A percentile compares a stretch with the other conserved stretches of the same genome.
These are phyloP conservation scores for Bacidia rubella DNA, from an alignment of 495 filamentous ascomycete genomes.

Conservation along the genomic window DNA sequence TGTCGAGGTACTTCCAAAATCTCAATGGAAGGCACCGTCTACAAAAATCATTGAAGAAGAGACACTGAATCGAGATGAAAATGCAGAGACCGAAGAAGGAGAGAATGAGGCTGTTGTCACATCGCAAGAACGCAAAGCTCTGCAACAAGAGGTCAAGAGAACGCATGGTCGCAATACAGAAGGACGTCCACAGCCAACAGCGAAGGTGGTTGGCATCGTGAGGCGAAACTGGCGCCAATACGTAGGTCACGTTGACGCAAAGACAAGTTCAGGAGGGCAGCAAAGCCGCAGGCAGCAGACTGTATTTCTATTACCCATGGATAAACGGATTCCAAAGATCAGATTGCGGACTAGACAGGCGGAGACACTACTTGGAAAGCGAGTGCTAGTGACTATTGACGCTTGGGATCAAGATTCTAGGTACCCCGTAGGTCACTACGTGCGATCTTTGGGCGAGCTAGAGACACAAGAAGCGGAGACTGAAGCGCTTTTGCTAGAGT, in stretches of 20 bases:
- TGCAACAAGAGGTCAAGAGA: slow-evolving; percentile 83
- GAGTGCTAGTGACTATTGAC: slow-evolving; percentile 91
- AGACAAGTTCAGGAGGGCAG: slow-evolving; percentile 56
- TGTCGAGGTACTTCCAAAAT: slow-evolving; percentile 78
- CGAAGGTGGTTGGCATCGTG: slow-evolving; percentile 79
- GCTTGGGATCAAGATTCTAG: slow-evolving; percentile 86
- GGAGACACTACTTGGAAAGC: slow-evolving; percentile 71
- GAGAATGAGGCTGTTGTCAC: slow-evolving; percentile 62
- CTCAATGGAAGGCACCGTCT: slow-evolving; percentile 92
- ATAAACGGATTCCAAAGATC: slow-evolving; percentile 93
- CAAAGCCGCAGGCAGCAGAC: slow-evolving; percentile 75
- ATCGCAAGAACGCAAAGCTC: slow-evolving; percentile 67
- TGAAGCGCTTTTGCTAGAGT: slow-evolving; percentile 85
- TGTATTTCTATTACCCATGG: slow-evolving; percentile 93
- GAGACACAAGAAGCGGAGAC: slow-evolving; percentile 95
- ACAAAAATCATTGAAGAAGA: slow-evolving; percentile 95
- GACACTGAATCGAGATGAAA: slow-evolving; percentile 81
- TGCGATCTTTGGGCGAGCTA: slow-evolving; percentile 80
- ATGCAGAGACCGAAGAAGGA: slow-evolving; percentile 65
- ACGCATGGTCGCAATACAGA: slow-evolving; percentile 67
- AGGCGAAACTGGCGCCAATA: slow-evolving; percentile 98
- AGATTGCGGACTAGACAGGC: slow-evolving; percentile 83
- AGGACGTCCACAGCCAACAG: slow-evolving; percentile 77
- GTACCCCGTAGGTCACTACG: slow-evolving; percentile 86
- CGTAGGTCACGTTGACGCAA: slow-evolving; percentile 84